Base-by-base conservation (phyloP, 164 flowering plant species). In the Berberis thunbergii region DNA sequence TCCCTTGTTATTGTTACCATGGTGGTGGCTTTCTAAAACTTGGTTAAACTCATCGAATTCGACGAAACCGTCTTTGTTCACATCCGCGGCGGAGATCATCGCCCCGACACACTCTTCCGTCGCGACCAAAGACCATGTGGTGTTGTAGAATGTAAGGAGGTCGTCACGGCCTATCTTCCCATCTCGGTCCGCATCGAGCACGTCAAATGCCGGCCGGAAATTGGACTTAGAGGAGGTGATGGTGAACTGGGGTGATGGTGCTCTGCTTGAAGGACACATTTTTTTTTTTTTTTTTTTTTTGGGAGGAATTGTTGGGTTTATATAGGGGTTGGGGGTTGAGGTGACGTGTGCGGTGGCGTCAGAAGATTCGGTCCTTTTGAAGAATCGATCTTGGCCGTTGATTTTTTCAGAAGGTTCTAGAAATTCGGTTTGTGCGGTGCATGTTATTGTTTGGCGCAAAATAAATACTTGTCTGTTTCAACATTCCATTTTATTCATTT, bases 141-240 rank as follows among this genome's bases (percentile, higher is more conserved):
- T 77, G 0, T 72, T 60, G 81, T 84, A 87, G 68, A 87, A 85
- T 1, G 75, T 12, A 1, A 76, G 76, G 45, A 94, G 88, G 42
- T 94, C 99, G 52, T 87, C 84, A 10, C 53, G 41, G 81, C 96
- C 81, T 50, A 94, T 94, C 70, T 76, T 85, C 2, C 99, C 97
- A 71, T 94, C 99, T n/a, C 75, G 78, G 75, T 94, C 99, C 8
- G 74, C 74, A 78, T 94, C 99, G 13, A 94, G 72, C 0, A 83
- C 80, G 49, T 86, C 84, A 75, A 94, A 94, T 0, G 93, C 98
- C 38, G 78, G 71, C 55, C 78, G 76, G 56, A 86, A 65, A 56
- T 74, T 81, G 0, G 87, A 59, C 13, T 26, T 26, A 26, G 26
- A 26, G 26, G 26, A 26, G 26, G 3, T 45, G 4, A 42, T 42